Conservation (phyloP, 495 filamentous ascomycete genomes). For the Chaetomium tenue region DNA sequence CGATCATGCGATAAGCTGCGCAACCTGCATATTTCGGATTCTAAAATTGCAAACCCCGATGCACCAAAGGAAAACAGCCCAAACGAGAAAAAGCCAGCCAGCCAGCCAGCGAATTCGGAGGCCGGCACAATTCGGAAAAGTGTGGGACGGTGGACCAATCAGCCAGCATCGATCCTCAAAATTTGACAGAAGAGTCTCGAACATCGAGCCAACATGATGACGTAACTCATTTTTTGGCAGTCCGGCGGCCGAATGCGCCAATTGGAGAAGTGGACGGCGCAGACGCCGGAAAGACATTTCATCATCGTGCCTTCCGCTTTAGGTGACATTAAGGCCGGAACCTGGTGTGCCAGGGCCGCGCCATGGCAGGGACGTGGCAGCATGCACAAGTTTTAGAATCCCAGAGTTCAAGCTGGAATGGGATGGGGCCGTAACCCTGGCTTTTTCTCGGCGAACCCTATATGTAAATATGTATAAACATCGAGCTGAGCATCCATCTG, state of each 20-base stretch:
- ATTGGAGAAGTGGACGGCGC: neutral
- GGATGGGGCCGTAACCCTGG: neutral
- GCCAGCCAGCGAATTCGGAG: too few species aligned
- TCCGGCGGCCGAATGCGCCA: neutral
- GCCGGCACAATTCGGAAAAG: neutral
- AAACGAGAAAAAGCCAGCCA: too few species aligned
- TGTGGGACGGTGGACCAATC: neutral
- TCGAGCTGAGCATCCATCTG: too few species aligned
- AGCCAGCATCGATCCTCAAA: neutral
- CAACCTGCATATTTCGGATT: neutral
- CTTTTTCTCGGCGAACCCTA: too few species aligned
- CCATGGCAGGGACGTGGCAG: neutral
- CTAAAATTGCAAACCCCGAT: neutral
- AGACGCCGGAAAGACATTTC: neutral
- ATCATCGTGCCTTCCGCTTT: slow-evolving; percentile 13
- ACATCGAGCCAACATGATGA: neutral
- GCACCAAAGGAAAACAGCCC: neutral
- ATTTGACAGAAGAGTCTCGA: slow-evolving; percentile 2
- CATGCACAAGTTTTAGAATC: neutral
- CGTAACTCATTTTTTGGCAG: neutral
- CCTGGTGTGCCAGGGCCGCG: neutral
- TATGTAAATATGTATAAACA: too few species aligned
- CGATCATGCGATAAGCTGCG: neutral
- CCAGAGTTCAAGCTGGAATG: neutral
- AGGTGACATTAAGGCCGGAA: too few species aligned